Evolutionary conservation across 2,329 filamentous ascomycete genomes (phyloP), one percentile per base, ranked within the genome.

Genomic region (Metarhizium robertsii): DNA sequence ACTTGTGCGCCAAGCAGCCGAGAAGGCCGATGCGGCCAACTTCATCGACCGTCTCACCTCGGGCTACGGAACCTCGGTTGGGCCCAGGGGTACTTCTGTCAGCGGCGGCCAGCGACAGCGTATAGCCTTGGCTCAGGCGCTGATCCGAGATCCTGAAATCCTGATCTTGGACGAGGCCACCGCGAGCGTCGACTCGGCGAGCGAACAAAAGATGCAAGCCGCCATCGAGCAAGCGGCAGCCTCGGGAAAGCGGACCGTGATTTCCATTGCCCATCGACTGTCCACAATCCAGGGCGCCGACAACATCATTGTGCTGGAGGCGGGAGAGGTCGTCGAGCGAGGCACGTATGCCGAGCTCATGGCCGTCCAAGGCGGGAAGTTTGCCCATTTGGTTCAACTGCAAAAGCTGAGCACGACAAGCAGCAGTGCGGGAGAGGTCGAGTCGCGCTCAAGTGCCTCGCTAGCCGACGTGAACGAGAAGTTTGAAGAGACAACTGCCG

Each of bases 21-120:
- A 32, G 7, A 18, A 40, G 18, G 53, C 53, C 14, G 49, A 51
- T n/a, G 40, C 50, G 30, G 25, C 29, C 6, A 36, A 16, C 14
- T 54, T 54, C 36, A 32, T 57, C 2, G 43, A 30, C 7, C 45
- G 40, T 13, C 49, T 57, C 30, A 20, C 52, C 16, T 20, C 45
- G 4, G 49, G 55, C 42, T 30, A 51, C 4, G 59, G 53, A 20
- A 61, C 59, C 5, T 32, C 40, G 5, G 80, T 86, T 11, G 83
- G 83, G 3, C 79, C 85, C 60, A 75, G 76, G 14, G 83, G 82
- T 1, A 78, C 80, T 47, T 80, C 81, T 56, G 68, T 86, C 2
- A 83, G 79, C n/a, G 83, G 83, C 34, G 84, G 83, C 2, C 83
- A 87, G 60, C 74, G 81, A 47, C 84, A 86, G 61, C 75, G 83